These are phyloP conservation scores for Trypanosoma cruzi DNA, from an alignment of 208 protist species.

Conservation along the genomic window DNA sequence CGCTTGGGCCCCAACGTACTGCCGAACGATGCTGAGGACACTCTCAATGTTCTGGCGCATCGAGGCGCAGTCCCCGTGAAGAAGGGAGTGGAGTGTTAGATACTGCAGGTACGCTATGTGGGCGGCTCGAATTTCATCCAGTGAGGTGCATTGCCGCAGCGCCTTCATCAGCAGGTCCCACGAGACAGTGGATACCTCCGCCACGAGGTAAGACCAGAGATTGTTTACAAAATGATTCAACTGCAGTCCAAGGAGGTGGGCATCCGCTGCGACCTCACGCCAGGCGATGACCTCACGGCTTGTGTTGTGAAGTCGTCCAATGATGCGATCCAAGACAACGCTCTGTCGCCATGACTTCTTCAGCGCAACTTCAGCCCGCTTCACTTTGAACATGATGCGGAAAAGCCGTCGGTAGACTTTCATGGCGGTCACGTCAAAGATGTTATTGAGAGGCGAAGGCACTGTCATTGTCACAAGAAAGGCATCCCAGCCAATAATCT, in stretches of 20 bases:
- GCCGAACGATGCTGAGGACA: slow-evolving; percentile 52
- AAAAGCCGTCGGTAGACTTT: slow-evolving; percentile 69
- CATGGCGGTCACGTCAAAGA: slow-evolving; percentile 51
- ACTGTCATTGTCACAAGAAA: slow-evolving; percentile 68
- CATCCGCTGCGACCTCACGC: slow-evolving; percentile 58
- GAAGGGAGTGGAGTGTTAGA: slow-evolving; percentile 61
- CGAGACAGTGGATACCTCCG: slow-evolving; percentile 64
- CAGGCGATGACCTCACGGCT: slow-evolving; percentile 40
- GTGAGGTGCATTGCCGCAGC: slow-evolving; percentile 43
- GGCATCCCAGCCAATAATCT: slow-evolving; percentile 63
- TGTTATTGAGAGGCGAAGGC: slow-evolving; percentile 66
- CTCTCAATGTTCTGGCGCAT: slow-evolving; percentile 78
- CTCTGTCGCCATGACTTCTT: slow-evolving; percentile 69
- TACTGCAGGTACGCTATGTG: slow-evolving; percentile 64
- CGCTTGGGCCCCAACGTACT: slow-evolving; percentile 63
- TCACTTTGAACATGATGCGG: slow-evolving; percentile 71
- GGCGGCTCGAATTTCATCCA: slow-evolving; percentile 64
- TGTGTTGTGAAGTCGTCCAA: slow-evolving; percentile 45
- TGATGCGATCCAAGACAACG: slow-evolving; percentile 57
- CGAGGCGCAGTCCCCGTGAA: slow-evolving; percentile 61
- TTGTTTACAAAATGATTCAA: slow-evolving; percentile 77
- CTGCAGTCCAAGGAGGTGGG: slow-evolving; percentile 65
- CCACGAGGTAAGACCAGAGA: slow-evolving; percentile 72
- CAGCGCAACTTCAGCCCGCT: slow-evolving; percentile 61
- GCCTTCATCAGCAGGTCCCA: slow-evolving; percentile 55